A percentile compares a stretch with the other conserved stretches of the same genome.
Evolutionary conservation across 768 basidiomycete genomes (phyloP).

Genomic region (Pulveroboletus sp.): DNA sequence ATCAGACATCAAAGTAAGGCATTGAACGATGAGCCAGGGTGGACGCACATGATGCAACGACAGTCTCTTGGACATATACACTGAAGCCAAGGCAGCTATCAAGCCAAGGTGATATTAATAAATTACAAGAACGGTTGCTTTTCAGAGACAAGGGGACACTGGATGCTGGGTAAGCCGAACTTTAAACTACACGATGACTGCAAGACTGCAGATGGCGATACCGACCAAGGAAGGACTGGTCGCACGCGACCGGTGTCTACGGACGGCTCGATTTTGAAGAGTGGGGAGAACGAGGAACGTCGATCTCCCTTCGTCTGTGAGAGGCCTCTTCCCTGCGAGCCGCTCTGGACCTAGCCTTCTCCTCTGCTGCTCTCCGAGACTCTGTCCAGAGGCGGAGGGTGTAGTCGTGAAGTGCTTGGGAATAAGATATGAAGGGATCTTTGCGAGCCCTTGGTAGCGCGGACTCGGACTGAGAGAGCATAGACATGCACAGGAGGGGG

Average conservation of each 20-base stretch:
- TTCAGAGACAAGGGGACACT: constrained; percentile 12
- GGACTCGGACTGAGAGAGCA: constrained; percentile 15
- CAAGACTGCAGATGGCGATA: constrained; percentile 9
- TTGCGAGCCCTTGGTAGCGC: constrained; percentile 4
- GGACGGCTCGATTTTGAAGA: constrained; percentile 8
- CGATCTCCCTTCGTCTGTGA: constrained; percentile 23
- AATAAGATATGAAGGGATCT: constrained; percentile 48
- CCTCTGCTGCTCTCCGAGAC: constrained; percentile 55
- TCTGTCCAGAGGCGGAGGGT: constrained; percentile 66
- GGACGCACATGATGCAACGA: constrained; percentile 17
- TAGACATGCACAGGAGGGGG: constrained; percentile 9
- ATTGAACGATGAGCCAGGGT: not conserved
- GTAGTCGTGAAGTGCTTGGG: constrained; percentile 62
- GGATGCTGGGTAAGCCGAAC: constrained; percentile 5
- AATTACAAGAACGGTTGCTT: constrained; percentile 13
- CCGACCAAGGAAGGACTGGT: constrained; percentile 8
- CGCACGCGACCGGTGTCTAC: constrained; percentile 1
- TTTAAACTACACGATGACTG: constrained; percentile 11
- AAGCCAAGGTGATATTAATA: constrained; percentile 3
- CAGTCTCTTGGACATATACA: not conserved
- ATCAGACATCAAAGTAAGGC: constrained; percentile 2
- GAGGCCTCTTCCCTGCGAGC: constrained; percentile 24
- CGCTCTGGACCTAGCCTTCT: constrained; percentile 35
- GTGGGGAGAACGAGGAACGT: constrained; percentile 2
- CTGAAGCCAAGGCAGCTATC: constrained; percentile 1